Conservation (phyloP, 129 eudicot species). For the Artemisia annua region DNA sequence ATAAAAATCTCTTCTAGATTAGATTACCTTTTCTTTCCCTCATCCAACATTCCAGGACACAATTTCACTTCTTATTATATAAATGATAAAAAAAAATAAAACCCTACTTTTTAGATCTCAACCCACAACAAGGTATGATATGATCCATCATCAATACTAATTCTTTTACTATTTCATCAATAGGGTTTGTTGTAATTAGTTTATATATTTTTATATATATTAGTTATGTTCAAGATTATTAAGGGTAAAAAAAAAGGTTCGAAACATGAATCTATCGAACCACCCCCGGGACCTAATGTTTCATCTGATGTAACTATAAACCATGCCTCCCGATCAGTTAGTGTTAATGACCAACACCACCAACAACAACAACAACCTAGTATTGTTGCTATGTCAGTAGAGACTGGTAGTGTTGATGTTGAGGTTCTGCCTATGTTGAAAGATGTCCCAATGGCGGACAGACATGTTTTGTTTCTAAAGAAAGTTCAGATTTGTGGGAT, state of each 20-base stretch:
- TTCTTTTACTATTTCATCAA: too few relatives aligned
- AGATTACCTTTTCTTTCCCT: background rate
- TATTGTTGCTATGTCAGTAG: background rate
- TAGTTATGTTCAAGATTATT: conserved; percentile 55
- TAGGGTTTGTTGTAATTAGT: conserved; percentile 15
- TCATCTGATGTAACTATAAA: conserved; percentile 53
- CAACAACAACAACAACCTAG: conserved; percentile 20
- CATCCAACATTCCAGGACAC: conserved; percentile 1
- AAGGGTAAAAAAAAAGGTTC: conserved; percentile 52
- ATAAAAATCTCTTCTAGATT: background rate
- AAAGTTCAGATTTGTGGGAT: conserved; percentile 58
- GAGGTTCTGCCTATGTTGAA: conserved; percentile 57
- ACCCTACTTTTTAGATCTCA: background rate
- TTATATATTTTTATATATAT: too few relatives aligned
- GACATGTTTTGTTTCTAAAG: conserved; percentile 53
- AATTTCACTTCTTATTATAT: background rate
- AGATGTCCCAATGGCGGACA: conserved; percentile 56
- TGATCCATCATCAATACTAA: background rate
- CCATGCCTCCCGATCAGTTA: conserved; percentile 56
- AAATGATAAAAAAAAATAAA: background rate
- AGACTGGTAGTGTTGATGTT: conserved; percentile 36
- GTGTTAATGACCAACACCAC: conserved; percentile 19
- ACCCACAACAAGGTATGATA: background rate
- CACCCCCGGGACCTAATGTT: conserved; percentile 47
- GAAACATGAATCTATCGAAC: conserved; percentile 52